Evolutionary conservation across 1,139 yeast genomes (phyloP), one percentile per base, ranked within the genome.

Genomic region (Diutina mesorugosa): DNA sequence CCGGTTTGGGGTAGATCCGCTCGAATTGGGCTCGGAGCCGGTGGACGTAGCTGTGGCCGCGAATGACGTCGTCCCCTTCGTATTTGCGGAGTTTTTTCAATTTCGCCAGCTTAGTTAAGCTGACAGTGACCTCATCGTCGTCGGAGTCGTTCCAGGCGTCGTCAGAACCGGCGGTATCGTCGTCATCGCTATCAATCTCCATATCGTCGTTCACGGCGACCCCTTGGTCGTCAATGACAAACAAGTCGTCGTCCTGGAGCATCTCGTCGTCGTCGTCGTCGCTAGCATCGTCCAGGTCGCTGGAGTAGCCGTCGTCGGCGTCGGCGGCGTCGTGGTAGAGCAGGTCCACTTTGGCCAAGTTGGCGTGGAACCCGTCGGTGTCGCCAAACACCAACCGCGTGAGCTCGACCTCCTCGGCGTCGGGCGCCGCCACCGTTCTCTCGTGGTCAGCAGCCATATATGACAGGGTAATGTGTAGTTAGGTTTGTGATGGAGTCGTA

Each of bases 371-470:
- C 35, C 93, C 95, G 51, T 84, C 84, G 1, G 78, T 65, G 67
- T 93, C 98, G 26, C 99, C 98, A 70, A 95, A 93, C 5, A 95
- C 97, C 21, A 89, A 76, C 67, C 82, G 87, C 61, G 91, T 96
- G 55, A 93, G 77, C 58, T 74, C 79, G 52, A 85, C 61, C 62
- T 59, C 63, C 54, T 50, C 55, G 45, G 53, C 53, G 16, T 50
- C 53, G 6, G 53, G 53, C 6, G 53, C 28, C 28, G 8, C 45
- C 29, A 50, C 45, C 7, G 8, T n/a, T 16, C 32, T 30, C 29
- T 35, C 41, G 41, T 29, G 16, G 21, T 18, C 32, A 9, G n/a
- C 28, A 8, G 45, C 53, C 53, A 50, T 18, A 18, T 18, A 18
- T 18, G 18, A 18, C 18, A 2, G 18, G 18, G 2, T 18, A 18